Percentiles rank a stretch among this genome's conserved stretches.
These are phyloP conservation scores for Hymenochaete sp. DNA, from an alignment of 1,284 basidiomycete genomes.

Conservation along the genomic window DNA sequence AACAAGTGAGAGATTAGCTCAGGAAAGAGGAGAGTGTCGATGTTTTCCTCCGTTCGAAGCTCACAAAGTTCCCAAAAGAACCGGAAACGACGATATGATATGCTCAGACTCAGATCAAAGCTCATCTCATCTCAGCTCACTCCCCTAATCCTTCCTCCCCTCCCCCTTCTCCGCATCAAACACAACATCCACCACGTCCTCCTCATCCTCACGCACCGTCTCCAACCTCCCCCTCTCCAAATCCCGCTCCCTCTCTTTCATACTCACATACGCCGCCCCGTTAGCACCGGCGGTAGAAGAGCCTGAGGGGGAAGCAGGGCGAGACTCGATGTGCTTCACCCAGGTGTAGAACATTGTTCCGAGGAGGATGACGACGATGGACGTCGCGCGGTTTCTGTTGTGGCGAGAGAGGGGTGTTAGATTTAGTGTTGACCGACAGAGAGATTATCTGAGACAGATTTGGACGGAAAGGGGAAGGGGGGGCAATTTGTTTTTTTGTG, in stretches of 20 bases:
- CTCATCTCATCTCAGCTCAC: not conserved
- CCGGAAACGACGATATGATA: too few species aligned
- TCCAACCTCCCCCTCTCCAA: conserved; percentile 7
- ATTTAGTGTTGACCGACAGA: too few species aligned
- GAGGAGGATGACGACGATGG: conserved; percentile 51
- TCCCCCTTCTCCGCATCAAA: conserved; percentile 14
- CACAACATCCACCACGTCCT: conserved; percentile 12
- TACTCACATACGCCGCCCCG: conserved; percentile 3
- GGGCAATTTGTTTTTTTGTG: too few species aligned
- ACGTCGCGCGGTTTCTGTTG: conserved; percentile 53
- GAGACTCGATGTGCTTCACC: conserved; percentile 17
- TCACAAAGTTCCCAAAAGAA: too few species aligned
- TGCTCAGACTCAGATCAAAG: not conserved
- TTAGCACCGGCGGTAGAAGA: not conserved
- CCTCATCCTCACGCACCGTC: conserved; percentile 6
- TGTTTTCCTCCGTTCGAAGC: too few species aligned
- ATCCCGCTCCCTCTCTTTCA: conserved; percentile 10
- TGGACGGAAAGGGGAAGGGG: too few species aligned
- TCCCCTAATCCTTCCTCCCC: not conserved
- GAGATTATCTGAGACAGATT: too few species aligned
- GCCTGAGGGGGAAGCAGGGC: not conserved
- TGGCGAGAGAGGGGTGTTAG: too few species aligned
- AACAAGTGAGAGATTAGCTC: too few species aligned
- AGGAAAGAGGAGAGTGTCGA: too few species aligned
- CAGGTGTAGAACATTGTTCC: conserved; percentile 43